A percentile compares a stretch with the other conserved stretches of the same genome.
These are phyloP conservation scores for Dendrobium chrysotoxum DNA, from an alignment of 106 monocot species.

Conservation along the genomic window DNA sequence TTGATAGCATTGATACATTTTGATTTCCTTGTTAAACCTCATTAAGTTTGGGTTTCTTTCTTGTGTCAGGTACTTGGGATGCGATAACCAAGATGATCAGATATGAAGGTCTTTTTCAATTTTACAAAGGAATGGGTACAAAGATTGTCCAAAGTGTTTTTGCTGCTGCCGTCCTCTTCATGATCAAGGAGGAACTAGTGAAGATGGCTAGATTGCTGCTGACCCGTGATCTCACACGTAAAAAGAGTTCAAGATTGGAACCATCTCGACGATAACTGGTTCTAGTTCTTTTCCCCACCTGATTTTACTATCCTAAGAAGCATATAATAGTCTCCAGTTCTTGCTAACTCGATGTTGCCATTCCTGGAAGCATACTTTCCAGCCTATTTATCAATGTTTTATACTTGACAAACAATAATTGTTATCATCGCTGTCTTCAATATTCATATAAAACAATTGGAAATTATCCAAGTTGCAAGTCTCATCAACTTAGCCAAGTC, in stretches of 20 bases:
- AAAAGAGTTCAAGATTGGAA: neutral
- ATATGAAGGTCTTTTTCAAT: constrained; percentile 64
- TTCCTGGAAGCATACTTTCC: no score
- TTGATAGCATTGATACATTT: neutral
- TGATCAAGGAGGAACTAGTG: constrained; percentile 85
- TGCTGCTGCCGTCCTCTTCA: constrained; percentile 82
- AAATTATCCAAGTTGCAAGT: no score
- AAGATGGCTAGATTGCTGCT: constrained; percentile 25
- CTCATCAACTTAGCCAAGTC: no score
- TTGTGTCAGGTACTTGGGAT: constrained; percentile 65
- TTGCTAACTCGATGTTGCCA: no score
- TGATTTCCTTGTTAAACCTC: neutral
- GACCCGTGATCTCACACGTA: neutral
- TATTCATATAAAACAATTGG: no score
- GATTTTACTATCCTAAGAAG: neutral
- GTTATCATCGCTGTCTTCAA: no score
- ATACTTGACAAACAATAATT: no score
- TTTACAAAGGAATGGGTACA: constrained; percentile 93
- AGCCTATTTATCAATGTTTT: no score
- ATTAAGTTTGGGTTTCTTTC: neutral
- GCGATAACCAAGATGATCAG: constrained; percentile 84
- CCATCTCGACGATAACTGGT: neutral
- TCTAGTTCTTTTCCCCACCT: neutral
- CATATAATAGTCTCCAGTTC: neutral
- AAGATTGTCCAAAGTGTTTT: constrained; percentile 95